Evolutionary conservation across 2,329 filamentous ascomycete genomes (phyloP).

Genomic region (Ascochyta fabae): DNA sequence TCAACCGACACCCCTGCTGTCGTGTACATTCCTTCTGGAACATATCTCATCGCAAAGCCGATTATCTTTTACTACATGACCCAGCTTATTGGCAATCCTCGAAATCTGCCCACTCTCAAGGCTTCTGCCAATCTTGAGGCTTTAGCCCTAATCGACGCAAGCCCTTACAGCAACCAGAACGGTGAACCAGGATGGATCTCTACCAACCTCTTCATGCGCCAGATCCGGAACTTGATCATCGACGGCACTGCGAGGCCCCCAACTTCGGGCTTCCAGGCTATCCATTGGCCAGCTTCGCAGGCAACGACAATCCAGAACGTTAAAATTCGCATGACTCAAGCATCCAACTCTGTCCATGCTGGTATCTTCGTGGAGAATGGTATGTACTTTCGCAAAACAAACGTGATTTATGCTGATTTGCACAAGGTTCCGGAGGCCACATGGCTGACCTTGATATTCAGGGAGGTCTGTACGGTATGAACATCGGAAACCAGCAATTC

Average conservation of each 20-base stretch:
- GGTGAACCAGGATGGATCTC: slow-evolving; percentile 54
- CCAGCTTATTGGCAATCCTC: slow-evolving; percentile 66
- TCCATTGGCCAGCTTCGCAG: slow-evolving; percentile 57
- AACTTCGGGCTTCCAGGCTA: slow-evolving; percentile 53
- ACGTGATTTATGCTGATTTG: slow-evolving; percentile 1
- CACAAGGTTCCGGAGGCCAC: slow-evolving; percentile 52
- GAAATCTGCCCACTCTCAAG: slow-evolving; percentile 61
- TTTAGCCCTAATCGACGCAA: slow-evolving; percentile 65
- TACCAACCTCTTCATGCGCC: slow-evolving; percentile 69
- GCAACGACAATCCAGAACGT: slow-evolving; percentile 57
- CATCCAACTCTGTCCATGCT: slow-evolving; percentile 55
- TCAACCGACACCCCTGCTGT: slow-evolving; percentile 62
- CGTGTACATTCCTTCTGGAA: slow-evolving; percentile 65
- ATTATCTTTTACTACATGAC: slow-evolving; percentile 71
- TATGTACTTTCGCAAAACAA: slow-evolving; percentile 6
- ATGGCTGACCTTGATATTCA: slow-evolving; percentile 55
- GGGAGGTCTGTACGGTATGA: slow-evolving; percentile 53
- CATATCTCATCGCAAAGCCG: slow-evolving; percentile 57
- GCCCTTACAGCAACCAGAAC: slow-evolving; percentile 55
- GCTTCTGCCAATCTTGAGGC: slow-evolving; percentile 60
- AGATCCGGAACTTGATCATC: slow-evolving; percentile 69
- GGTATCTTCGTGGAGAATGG: slow-evolving; percentile 57
- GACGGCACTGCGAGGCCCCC: slow-evolving; percentile 62
- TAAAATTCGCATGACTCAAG: slow-evolving; percentile 51
- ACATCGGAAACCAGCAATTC: slow-evolving; percentile 60